Conservation (phyloP, 352 stramenopile genomes). For the Phytopythium mirpurense region DNA sequence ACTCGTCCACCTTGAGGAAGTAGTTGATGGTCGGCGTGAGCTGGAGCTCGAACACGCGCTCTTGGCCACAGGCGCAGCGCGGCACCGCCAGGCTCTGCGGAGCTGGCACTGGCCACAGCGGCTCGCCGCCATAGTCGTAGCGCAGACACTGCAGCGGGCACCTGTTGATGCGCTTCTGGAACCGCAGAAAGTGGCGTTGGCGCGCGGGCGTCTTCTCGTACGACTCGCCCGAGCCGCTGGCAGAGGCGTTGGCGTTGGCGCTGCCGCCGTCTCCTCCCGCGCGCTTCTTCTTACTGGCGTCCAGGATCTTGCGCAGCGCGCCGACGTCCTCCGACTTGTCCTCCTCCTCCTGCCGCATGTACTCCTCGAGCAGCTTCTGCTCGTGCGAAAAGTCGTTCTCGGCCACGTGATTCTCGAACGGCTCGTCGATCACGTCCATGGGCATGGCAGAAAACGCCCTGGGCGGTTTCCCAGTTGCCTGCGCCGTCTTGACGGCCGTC, state of each 20-base stretch:
- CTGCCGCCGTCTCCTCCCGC: conserved; percentile 5
- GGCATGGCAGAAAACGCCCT: conserved; percentile 50
- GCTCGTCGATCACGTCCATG: conserved; percentile 77
- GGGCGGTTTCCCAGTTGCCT: neutral
- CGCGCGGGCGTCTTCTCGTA: conserved; percentile 77
- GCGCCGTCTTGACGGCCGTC: conserved; percentile 5
- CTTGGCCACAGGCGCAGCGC: conserved; percentile 48
- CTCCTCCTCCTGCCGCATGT: conserved; percentile 78
- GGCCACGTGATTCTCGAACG: conserved; percentile 55
- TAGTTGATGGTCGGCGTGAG: conserved; percentile 84
- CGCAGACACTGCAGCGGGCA: conserved; percentile 74
- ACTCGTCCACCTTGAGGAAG: conserved; percentile 80
- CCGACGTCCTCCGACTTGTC: conserved; percentile 65
- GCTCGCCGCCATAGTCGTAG: conserved; percentile 84
- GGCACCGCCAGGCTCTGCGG: conserved; percentile 47
- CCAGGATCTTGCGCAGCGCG: conserved; percentile 55
- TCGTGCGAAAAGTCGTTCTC: conserved; percentile 72
- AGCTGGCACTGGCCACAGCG: conserved; percentile 62
- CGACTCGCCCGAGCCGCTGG: conserved; percentile 31
- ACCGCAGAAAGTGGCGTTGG: conserved; percentile 77
- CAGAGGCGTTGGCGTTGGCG: too few species aligned
- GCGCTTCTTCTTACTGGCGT: conserved; percentile 41
- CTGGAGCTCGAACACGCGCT: conserved; percentile 78
- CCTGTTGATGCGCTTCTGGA: conserved; percentile 80
- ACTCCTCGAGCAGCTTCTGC: conserved; percentile 65